Evolutionary conservation across 306 rosid genomes (phyloP).

Genomic region (Chamaecrista fasciculata): DNA sequence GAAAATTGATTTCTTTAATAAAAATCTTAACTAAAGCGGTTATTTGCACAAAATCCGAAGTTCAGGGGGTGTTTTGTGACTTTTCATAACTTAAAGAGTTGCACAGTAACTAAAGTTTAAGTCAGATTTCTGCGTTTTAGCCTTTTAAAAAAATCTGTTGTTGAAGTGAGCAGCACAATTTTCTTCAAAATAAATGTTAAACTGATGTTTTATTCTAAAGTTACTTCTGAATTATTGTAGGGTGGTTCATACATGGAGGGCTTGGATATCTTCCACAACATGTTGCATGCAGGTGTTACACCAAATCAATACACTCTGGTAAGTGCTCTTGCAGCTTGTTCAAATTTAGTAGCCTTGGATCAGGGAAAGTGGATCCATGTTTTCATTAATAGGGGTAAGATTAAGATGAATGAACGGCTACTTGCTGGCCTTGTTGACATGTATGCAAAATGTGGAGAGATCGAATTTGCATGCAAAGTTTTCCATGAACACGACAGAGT

Average conservation of each 20-base stretch:
- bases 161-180: conserved; percentile 13
- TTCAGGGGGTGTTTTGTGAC: too few relatives aligned
- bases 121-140: too few relatives aligned
- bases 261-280: conserved; percentile 58
- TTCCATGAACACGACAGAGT: conserved; percentile 35
- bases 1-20: too few relatives aligned
- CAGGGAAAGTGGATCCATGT: conserved; percentile 74
- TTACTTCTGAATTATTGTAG: conserved; percentile 30
- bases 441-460: conserved; percentile 64
- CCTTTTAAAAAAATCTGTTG: too few relatives aligned
- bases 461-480: conserved; percentile 50
- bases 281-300: conserved; percentile 47
- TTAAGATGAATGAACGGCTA: conserved; percentile 56
- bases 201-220: conserved; percentile 6
- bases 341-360: conserved; percentile 67
- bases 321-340: conserved; percentile 66
- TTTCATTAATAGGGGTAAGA: conserved; percentile 46
- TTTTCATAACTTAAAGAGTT: too few relatives aligned
- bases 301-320: conserved; percentile 69
- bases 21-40: too few relatives aligned
- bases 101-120: too few relatives aligned
- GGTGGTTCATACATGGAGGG: conserved; percentile 55
- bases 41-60: too few relatives aligned
- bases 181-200: background rate
- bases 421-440: conserved; percentile 46